Conservation (phyloP, 2,329 filamentous ascomycete genomes). For the Myriosclerotinia scirpicola region DNA sequence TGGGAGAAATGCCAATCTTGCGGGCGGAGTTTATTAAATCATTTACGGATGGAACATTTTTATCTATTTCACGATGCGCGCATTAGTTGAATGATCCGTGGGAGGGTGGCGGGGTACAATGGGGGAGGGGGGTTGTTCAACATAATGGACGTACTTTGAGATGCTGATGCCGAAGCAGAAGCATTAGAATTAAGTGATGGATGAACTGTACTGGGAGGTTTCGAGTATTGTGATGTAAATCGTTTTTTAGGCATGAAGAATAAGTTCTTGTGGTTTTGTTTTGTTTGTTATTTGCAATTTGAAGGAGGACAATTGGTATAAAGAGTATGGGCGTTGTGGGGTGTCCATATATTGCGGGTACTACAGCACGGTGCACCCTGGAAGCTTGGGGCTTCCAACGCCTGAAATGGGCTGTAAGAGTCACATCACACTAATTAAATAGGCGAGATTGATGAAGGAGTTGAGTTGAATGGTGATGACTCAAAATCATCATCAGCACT, state of each 20-base stretch:
- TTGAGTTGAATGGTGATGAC: background rate
- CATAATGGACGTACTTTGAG: constrained; percentile 28
- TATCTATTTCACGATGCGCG: constrained; percentile 8
- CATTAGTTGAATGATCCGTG: background rate
- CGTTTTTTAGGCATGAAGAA: constrained; percentile 63
- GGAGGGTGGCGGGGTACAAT: constrained; percentile 10
- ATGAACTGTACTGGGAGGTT: constrained; percentile 57
- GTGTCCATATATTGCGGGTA: background rate
- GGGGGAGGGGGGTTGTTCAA: constrained; percentile 17
- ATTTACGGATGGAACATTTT: constrained; percentile 51
- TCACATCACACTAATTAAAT: background rate
- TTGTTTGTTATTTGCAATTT: background rate
- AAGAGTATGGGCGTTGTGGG: constrained; percentile 4
- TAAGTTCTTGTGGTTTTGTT: background rate
- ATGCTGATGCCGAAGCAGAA: constrained; percentile 39
- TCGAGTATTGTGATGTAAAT: constrained; percentile 55
- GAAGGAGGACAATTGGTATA: background rate
- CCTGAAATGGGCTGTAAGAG: background rate
- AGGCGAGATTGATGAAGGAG: constrained; percentile 7
- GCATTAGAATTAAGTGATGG: constrained; percentile 45
- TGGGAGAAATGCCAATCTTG: constrained; percentile 44
- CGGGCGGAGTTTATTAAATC: constrained; percentile 59
- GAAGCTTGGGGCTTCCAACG: background rate
- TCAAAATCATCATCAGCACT: background rate
- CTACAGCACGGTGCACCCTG: constrained; percentile 7